A percentile compares a stretch with the other conserved stretches of the same genome.
These are phyloP conservation scores for Citrus sinensis DNA, from an alignment of 345 rosid genomes.

Conservation along the genomic window DNA sequence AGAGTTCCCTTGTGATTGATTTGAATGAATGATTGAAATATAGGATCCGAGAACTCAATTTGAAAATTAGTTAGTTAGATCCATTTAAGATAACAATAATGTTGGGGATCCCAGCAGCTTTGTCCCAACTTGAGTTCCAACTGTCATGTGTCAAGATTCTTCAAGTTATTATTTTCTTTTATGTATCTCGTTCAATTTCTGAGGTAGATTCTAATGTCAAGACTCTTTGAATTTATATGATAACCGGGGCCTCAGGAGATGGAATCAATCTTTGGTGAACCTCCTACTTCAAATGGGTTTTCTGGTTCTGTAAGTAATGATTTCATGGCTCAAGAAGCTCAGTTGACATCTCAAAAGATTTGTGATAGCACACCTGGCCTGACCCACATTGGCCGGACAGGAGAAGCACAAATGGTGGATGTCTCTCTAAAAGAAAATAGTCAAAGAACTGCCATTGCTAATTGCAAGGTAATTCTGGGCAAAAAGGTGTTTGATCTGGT, in stretches of 20 bases:
- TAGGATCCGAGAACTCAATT: background rate
- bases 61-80: background rate
- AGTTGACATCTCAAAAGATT: conserved; percentile 17
- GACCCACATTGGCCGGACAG: conserved; percentile 55
- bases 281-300: conserved; percentile 50
- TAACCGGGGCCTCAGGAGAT: conserved; percentile 56
- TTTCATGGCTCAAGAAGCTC: conserved; percentile 24
- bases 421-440: conserved; percentile 69
- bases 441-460: conserved; percentile 72
- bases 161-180: background rate
- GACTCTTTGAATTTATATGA: background rate
- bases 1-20: background rate
- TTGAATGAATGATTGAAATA: background rate
- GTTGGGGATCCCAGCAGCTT: too few relatives aligned
- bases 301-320: conserved; percentile 29
- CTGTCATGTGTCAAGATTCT: too few relatives aligned
- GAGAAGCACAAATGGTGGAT: conserved; percentile 96
- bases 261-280: conserved; percentile 77
- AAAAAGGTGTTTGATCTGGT: conserved; percentile 75
- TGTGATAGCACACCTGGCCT: conserved; percentile 26
- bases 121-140: too few relatives aligned
- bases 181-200: background rate
- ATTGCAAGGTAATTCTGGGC: conserved; percentile 73
- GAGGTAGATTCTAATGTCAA: background rate
- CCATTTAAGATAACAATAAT: background rate